A percentile compares a stretch with the other conserved stretches of the same genome.
These are phyloP conservation scores for Teunomyces barrocoloradensis DNA, from an alignment of 805 yeast species.

Conservation along the genomic window DNA sequence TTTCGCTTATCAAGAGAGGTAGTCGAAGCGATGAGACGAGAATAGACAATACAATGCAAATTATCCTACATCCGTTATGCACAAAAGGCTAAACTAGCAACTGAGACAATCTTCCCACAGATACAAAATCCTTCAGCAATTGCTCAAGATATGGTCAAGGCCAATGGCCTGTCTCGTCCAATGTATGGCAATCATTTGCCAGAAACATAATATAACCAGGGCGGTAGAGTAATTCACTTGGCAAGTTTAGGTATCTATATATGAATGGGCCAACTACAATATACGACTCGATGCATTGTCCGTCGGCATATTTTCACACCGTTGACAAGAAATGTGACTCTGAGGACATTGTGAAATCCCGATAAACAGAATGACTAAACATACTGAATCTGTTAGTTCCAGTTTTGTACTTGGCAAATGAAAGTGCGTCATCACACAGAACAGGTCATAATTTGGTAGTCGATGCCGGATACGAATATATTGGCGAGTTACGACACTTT, in stretches of 20 bases:
- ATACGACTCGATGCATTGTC: slow-evolving; percentile 75
- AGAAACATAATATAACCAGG: slow-evolving; percentile 70
- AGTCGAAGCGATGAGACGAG: slow-evolving; percentile 35
- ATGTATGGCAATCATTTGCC: slow-evolving; percentile 72
- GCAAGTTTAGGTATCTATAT: slow-evolving; percentile 52
- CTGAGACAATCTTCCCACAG: slow-evolving; percentile 77
- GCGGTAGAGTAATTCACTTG: slow-evolving; percentile 79
- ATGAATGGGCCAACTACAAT: slow-evolving; percentile 77
- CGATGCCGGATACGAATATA: slow-evolving; percentile 85
- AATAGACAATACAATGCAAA: slow-evolving; percentile 30
- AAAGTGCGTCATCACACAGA: slow-evolving; percentile 70
- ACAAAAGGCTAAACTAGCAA: slow-evolving; percentile 60
- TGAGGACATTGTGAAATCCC: slow-evolving; percentile 63
- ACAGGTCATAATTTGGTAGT: slow-evolving; percentile 82
- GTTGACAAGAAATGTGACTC: slow-evolving; percentile 66
- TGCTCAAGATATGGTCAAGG: slow-evolving; percentile 67
- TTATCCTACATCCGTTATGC: too few species aligned
- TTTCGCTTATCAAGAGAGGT: slow-evolving; percentile 50
- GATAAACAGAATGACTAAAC: slow-evolving; percentile 81
- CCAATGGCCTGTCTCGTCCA: slow-evolving; percentile 71
- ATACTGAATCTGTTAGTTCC: slow-evolving; percentile 81
- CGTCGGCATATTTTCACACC: slow-evolving; percentile 85
- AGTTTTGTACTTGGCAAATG: slow-evolving; percentile 68
- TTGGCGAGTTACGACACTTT: slow-evolving; percentile 46
- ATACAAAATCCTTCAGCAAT: slow-evolving; percentile 71